phyloP scores from a whole-genome alignment of 371 early-diverging fungal species.

The Rhizopus delemar region DNA sequence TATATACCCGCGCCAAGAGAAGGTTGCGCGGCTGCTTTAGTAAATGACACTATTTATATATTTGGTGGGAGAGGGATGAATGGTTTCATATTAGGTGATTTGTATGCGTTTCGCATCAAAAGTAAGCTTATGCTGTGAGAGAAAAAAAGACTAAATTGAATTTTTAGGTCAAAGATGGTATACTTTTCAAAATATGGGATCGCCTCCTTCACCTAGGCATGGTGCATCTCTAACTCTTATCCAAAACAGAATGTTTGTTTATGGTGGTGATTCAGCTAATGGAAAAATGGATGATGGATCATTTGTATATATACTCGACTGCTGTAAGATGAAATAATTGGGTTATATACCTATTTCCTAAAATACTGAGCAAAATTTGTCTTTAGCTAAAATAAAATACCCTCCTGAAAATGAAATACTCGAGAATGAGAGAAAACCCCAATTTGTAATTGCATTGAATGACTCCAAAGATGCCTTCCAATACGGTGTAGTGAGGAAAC shows the following conservation, averaged over 20 bases:
- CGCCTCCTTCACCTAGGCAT: constrained; percentile 60
- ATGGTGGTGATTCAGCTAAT: constrained; percentile 53
- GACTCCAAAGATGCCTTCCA: not conserved
- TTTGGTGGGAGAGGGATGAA: constrained; percentile 65
- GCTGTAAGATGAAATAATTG: constrained; percentile 42
- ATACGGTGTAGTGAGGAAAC: not conserved
- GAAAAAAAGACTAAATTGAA: not conserved
- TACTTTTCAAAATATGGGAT: constrained; percentile 65
- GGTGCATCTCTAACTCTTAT: constrained; percentile 58
- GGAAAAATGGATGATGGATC: constrained; percentile 43
- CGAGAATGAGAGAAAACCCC: constrained; percentile 6
- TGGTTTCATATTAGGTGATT: constrained; percentile 57
- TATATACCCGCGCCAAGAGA: constrained; percentile 63
- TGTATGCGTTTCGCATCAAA: constrained; percentile 65
- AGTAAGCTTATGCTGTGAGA: constrained; percentile 29
- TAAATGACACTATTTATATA: constrained; percentile 68
- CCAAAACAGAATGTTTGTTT: constrained; percentile 57
- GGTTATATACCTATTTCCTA: not conserved
- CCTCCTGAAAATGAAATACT: constrained; percentile 19
- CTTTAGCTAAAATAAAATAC: constrained; percentile 55
- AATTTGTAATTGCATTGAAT: too few species aligned
- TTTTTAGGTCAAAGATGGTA: constrained; percentile 62
- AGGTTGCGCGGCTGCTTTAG: constrained; percentile 58
- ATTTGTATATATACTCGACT: constrained; percentile 59
- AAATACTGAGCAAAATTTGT: not conserved